A percentile compares a stretch with the other conserved stretches of the same genome.
Conservation (phyloP, 192 early-diverging fungal species). For the Obelidium mucronatum region DNA sequence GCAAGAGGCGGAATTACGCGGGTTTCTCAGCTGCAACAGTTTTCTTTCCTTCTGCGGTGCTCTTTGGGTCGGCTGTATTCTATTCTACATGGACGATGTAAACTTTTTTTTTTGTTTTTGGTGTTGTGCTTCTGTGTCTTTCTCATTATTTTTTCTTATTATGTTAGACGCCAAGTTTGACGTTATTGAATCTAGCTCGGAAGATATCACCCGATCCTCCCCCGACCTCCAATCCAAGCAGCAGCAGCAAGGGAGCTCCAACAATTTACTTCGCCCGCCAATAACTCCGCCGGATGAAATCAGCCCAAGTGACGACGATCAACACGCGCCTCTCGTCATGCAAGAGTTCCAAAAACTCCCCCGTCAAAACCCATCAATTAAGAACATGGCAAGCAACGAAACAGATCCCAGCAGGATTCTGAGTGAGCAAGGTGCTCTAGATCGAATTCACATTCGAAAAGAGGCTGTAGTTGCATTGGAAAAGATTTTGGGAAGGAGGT, state of each 20-base stretch:
- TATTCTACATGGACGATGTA: constrained; percentile 72
- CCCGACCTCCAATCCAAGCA: no score
- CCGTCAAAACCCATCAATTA: background rate
- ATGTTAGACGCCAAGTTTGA: no score
- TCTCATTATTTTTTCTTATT: no score
- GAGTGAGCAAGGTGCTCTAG: constrained; percentile 75
- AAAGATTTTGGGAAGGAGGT: constrained; percentile 64
- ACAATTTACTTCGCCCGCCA: background rate
- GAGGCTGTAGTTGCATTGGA: constrained; percentile 81
- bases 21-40: constrained; percentile 90
- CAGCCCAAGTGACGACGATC: constrained; percentile 2
- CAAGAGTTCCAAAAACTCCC: constrained; percentile 7
- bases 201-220: no score
- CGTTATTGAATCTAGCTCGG: no score
- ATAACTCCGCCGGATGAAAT: constrained; percentile 1
- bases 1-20: constrained; percentile 56
- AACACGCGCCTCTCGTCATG: background rate
- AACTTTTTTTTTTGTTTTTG: no score
- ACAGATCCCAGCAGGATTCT: background rate
- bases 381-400: background rate
- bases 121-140: no score
- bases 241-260: no score
- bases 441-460: constrained; percentile 84
- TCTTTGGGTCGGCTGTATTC: constrained; percentile 83
- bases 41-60: constrained; percentile 85